Evolutionary conservation across 495 filamentous ascomycete genomes (phyloP).

Genomic region (Penicillium nucicola): DNA sequence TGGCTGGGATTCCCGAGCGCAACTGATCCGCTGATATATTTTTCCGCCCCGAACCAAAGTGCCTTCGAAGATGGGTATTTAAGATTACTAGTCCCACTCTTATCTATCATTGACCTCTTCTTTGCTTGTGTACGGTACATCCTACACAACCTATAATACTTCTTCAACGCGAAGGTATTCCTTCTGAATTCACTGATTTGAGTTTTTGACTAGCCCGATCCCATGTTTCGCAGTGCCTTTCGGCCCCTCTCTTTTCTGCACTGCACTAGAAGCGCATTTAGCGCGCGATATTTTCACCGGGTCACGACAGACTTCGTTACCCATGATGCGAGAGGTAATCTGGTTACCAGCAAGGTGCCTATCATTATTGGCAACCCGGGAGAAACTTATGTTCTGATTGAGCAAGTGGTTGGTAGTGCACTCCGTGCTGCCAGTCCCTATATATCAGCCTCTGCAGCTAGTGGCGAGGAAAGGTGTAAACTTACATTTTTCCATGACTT

Average conservation of each 20-base stretch:
- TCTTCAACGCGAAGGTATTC: too few species aligned
- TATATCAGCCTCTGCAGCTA: constrained; percentile 14
- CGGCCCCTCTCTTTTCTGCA: constrained; percentile 8
- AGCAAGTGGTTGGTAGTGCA: constrained; percentile 24
- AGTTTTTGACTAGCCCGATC: not conserved
- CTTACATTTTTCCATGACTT: constrained; percentile 34
- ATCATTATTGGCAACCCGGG: constrained; percentile 27
- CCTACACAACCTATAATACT: too few species aligned
- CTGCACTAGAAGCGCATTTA: constrained; percentile 8
- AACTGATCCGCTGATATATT: too few species aligned
- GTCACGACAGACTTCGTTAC: constrained; percentile 28
- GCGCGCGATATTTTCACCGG: constrained; percentile 22
- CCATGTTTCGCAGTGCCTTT: constrained; percentile 20
- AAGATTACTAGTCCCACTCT: too few species aligned
- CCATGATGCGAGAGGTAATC: constrained; percentile 23
- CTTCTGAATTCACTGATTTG: not conserved
- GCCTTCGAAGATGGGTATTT: too few species aligned
- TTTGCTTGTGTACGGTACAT: too few species aligned
- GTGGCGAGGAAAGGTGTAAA: constrained; percentile 26
- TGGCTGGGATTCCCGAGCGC: too few species aligned
- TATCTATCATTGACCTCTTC: too few species aligned
- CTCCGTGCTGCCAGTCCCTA: constrained; percentile 26
- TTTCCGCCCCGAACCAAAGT: too few species aligned
- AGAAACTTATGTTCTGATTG: constrained; percentile 30
- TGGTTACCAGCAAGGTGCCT: constrained; percentile 23